These are phyloP conservation scores for Zygoascus hellenicus DNA, from an alignment of 1,139 yeast genomes.

Conservation along the genomic window DNA sequence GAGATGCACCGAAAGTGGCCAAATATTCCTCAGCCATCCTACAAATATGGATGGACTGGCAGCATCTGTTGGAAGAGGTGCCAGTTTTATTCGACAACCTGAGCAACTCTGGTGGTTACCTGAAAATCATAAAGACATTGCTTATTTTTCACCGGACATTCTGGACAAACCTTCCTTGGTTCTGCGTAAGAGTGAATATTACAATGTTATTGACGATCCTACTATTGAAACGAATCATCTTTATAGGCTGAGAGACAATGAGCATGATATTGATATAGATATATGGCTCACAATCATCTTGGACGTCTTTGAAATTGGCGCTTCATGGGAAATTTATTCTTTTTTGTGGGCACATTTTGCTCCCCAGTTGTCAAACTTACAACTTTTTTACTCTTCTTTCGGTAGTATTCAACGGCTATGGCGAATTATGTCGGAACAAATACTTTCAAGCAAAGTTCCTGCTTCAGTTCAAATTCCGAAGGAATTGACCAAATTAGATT, in stretches of 20 bases:
- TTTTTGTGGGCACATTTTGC: slow-evolving; percentile 64
- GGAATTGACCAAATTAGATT: slow-evolving; percentile 50
- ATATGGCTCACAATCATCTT: slow-evolving; percentile 51
- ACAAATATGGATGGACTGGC: slow-evolving; percentile 64
- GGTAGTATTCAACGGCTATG: slow-evolving; percentile 46
- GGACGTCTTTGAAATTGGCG: slow-evolving; percentile 45
- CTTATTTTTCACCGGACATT: slow-evolving; percentile 36
- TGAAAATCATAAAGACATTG: slow-evolving; percentile 35
- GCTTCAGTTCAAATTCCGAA: slow-evolving; percentile 44
- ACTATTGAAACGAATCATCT: slow-evolving; percentile 5
- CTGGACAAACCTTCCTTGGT: slow-evolving; percentile 30
- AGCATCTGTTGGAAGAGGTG: slow-evolving; percentile 26
- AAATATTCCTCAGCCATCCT: slow-evolving; percentile 49
- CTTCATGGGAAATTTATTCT: slow-evolving; percentile 68
- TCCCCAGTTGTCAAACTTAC: slow-evolving; percentile 61
- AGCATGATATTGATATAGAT: slow-evolving; percentile 41
- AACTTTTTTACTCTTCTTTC: slow-evolving; percentile 45
- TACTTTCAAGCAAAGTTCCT: slow-evolving; percentile 36
- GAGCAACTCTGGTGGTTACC: slow-evolving; percentile 53
- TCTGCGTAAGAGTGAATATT: slow-evolving; percentile 16
- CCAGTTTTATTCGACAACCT: slow-evolving; percentile 3
- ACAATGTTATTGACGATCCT: slow-evolving; percentile 11
- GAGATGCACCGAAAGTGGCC: slow-evolving; percentile 45
- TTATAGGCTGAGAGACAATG: slow-evolving; percentile 14
- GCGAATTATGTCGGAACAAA: slow-evolving; percentile 53